Evolutionary conservation across 2,329 filamentous ascomycete species (phyloP), one percentile per base, ranked within the genome.

Genomic region (Neospermospora avenae): DNA sequence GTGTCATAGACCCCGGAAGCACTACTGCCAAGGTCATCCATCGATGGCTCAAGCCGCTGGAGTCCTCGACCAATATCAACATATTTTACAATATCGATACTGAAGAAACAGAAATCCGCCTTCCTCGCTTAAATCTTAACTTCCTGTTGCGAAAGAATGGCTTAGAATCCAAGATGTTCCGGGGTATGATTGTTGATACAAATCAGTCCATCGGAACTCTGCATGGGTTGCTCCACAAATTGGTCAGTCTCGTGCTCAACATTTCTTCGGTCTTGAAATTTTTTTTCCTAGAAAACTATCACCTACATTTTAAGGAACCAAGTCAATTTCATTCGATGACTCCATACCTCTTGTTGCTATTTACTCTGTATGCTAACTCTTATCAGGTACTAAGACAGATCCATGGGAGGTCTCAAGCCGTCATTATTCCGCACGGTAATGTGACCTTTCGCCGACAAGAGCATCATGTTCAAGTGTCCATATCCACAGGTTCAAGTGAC

Each of bases 161-260:
- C 0, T 61, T 85, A 2, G 57, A 66, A n/a, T 84, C 79, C 0
- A 76, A 74, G 5, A 77, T 85, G 58, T 81, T 80, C 59, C 74
- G 75, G 0, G 80, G 77, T 1, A 81, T 83, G 77, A 63, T 67
- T 0, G 65, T 87, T 2, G 80, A 84, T 62, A 14, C 61, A 0
- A 28, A 74, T 11, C 83, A 84, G 63, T 66, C 68, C 1, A 67
- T 84, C 1, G 78, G 74, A 0, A 77, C 80, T 0, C 70, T 85
- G 4, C 65, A 78, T 34, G 83, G 84, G 0, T 72, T 86, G 0
- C 28, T 65, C 1, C 80, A 73, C 65, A 81, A 79, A 61, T 72
- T 87, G 0, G 46, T 49, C n/a, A 22, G 46, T 20, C 2, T 35
- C 16, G 3, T 41, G 4, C 16, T n/a, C 39, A 41, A 41, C 7